A percentile compares a stretch with the other conserved stretches of the same genome.
These are phyloP conservation scores for Rugosomyces carneus DNA, from an alignment of 1,284 basidiomycete species.

Conservation along the genomic window DNA sequence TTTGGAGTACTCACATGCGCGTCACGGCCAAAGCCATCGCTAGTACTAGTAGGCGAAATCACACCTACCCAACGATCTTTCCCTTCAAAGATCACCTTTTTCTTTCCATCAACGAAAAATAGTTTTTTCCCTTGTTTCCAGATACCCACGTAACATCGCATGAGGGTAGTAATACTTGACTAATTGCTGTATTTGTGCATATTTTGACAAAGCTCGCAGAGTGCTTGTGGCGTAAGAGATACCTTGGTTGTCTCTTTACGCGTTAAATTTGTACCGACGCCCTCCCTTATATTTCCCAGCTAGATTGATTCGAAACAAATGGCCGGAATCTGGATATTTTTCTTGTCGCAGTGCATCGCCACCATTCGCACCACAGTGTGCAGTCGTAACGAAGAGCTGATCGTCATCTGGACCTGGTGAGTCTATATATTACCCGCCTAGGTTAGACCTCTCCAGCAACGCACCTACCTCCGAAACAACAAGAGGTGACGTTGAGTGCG, in stretches of 20 bases:
- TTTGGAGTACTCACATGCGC: no score
- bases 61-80: no score
- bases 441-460: constrained; percentile 6
- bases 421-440: background rate
- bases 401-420: constrained; percentile 50
- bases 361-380: constrained; percentile 52
- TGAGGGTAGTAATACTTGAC: no score
- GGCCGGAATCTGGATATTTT: constrained; percentile 55
- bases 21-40: no score
- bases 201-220: background rate
- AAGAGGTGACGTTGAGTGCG: constrained; percentile 56
- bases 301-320: constrained; percentile 58
- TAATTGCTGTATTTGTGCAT: no score
- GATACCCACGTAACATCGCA: no score
- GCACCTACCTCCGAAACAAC: constrained; percentile 59
- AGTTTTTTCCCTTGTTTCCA: no score
- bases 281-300: constrained; percentile 44
- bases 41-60: no score
- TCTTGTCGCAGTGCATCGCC: constrained; percentile 44
- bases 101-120: no score
- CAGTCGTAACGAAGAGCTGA: constrained; percentile 60
- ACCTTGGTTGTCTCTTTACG: constrained; percentile 14
- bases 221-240: background rate
- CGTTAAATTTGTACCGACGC: constrained; percentile 24
- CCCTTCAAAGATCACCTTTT: no score